Evolutionary conservation across 345 rosid genomes (phyloP).

Genomic region (Aethionema arabicum): DNA sequence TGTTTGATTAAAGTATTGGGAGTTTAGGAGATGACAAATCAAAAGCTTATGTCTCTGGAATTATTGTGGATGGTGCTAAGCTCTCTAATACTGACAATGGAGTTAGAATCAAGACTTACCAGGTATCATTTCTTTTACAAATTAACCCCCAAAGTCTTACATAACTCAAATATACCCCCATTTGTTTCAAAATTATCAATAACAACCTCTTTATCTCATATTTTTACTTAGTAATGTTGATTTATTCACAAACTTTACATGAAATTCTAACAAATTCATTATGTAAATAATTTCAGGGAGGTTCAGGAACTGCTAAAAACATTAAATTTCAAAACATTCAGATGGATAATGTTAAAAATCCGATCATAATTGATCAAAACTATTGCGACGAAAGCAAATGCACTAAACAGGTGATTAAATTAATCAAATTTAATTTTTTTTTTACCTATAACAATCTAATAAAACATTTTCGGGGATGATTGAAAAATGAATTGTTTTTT

Average conservation of each 20-base stretch:
- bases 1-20: slow-evolving; percentile 57
- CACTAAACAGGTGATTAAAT: slow-evolving; percentile 51
- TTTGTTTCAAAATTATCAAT: too few relatives aligned
- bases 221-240: too few relatives aligned
- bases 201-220: too few relatives aligned
- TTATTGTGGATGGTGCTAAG: slow-evolving; percentile 60
- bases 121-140: slow-evolving; percentile 38
- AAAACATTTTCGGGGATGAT: not conserved
- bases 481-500: slow-evolving; percentile 11
- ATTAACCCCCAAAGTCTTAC: too few relatives aligned
- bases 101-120: slow-evolving; percentile 90
- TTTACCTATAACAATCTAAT: not conserved
- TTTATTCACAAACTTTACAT: too few relatives aligned
- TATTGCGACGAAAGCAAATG: slow-evolving; percentile 79
- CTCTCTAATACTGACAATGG: slow-evolving; percentile 69
- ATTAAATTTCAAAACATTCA: slow-evolving; percentile 64
- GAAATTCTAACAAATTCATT: too few relatives aligned
- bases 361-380: slow-evolving; percentile 79
- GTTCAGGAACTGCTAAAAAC: slow-evolving; percentile 79
- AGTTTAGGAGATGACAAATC: slow-evolving; percentile 64
- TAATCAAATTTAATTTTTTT: not conserved
- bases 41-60: slow-evolving; percentile 62
- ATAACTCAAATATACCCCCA: too few relatives aligned
- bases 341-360: slow-evolving; percentile 72
- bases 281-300: slow-evolving; percentile 56